phyloP scores from a whole-genome alignment of 495 filamentous ascomycete species.

The Barbatosphaeria neglecta region DNA sequence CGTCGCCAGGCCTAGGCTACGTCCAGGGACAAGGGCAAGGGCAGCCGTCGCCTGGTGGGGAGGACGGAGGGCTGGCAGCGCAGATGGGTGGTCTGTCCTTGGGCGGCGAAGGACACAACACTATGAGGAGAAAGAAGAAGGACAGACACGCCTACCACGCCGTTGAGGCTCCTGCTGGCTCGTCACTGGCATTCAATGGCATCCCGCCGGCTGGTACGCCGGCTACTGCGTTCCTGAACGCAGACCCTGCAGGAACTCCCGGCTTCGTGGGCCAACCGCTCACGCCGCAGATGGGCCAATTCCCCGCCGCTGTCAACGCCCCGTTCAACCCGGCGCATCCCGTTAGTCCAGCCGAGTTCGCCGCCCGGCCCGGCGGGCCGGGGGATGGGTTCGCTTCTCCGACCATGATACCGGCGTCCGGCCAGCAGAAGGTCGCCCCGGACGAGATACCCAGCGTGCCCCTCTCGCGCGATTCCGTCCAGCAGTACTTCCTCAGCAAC shows the following conservation, averaged over 20 bases:
- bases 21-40: slow-evolving; percentile 12
- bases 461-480: slow-evolving; percentile 64
- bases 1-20: slow-evolving; percentile 14
- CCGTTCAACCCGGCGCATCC: slow-evolving; percentile 45
- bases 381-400: slow-evolving; percentile 18
- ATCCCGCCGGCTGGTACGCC: slow-evolving; percentile 49
- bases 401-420: slow-evolving; percentile 31
- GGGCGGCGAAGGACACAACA: slow-evolving; percentile 41
- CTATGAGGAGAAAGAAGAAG: slow-evolving; percentile 71
- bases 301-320: slow-evolving; percentile 47
- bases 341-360: slow-evolving; percentile 44
- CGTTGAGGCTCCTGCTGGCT: slow-evolving; percentile 56
- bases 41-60: slow-evolving; percentile 6
- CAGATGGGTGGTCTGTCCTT: slow-evolving; percentile 81
- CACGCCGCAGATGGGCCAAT: slow-evolving; percentile 47
- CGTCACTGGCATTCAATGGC: slow-evolving; percentile 54
- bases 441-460: slow-evolving; percentile 93
- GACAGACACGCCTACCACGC: slow-evolving; percentile 86
- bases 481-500: slow-evolving; percentile 74
- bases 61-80: slow-evolving; percentile 54
- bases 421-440: slow-evolving; percentile 72
- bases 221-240: slow-evolving; percentile 58
- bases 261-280: slow-evolving; percentile 29
- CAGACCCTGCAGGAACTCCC: slow-evolving; percentile 33
- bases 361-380: slow-evolving; percentile 35